Conservation (phyloP, 192 early-diverging fungal species). For the Coemansia sp. region DNA sequence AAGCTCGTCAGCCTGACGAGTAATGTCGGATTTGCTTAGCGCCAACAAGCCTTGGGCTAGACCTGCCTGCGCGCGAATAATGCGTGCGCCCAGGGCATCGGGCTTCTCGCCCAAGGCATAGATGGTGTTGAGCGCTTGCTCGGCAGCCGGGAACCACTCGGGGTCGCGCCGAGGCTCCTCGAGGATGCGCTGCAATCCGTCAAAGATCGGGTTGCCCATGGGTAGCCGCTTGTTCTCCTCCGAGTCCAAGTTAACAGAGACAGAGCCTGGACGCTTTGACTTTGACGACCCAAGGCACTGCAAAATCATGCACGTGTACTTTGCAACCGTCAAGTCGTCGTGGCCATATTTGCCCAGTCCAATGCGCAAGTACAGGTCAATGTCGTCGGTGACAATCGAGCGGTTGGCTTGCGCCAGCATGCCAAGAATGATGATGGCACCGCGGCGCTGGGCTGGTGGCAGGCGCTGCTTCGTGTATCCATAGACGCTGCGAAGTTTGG, state of each 20-base stretch:
- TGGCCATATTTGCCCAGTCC: constrained; percentile 83
- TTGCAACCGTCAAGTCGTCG: constrained; percentile 79
- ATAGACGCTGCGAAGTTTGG: constrained; percentile 81
- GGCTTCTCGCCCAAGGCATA: constrained; percentile 90
- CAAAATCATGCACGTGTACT: constrained; percentile 89
- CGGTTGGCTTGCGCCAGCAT: constrained; percentile 89
- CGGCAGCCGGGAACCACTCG: constrained; percentile 84
- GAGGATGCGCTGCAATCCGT: constrained; percentile 54
- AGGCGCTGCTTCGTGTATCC: constrained; percentile 63
- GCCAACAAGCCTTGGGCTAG: constrained; percentile 60
- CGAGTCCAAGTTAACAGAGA: constrained; percentile 10
- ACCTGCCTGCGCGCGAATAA: constrained; percentile 68
- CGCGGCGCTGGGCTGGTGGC: constrained; percentile 71
- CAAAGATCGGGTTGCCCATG: constrained; percentile 60
- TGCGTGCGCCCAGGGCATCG: constrained; percentile 71
- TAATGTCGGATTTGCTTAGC: constrained; percentile 6
- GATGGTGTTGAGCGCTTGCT: constrained; percentile 94
- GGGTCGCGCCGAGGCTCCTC: constrained; percentile 36
- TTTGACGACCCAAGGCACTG: constrained; percentile 67
- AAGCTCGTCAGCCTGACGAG: constrained; percentile 7
- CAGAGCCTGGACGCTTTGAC: constrained; percentile 19
- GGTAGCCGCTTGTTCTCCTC: constrained; percentile 54
- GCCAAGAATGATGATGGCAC: constrained; percentile 87
- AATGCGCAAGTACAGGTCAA: constrained; percentile 77
- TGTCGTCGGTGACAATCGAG: constrained; percentile 80